phyloP scores from a whole-genome alignment of 139 green algal species.

The Chlamydomonas sp. region DNA sequence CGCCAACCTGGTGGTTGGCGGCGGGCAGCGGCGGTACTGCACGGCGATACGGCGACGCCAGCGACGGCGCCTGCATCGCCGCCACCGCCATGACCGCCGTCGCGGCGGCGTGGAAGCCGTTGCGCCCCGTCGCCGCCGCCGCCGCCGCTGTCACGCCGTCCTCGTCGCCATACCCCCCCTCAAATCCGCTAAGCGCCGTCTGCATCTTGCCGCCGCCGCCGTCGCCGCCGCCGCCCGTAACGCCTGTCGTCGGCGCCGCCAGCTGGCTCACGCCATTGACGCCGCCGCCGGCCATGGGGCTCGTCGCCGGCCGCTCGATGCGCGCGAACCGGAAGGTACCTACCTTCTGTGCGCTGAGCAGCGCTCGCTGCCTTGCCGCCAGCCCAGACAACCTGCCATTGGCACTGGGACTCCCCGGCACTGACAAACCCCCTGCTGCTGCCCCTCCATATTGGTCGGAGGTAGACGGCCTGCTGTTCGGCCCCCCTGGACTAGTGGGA shows the following conservation, averaged over 20 bases:
- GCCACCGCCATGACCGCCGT: not conserved
- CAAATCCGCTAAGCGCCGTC: not conserved
- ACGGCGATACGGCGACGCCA: slow-evolving; percentile 8
- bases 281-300: not conserved
- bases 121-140: not conserved
- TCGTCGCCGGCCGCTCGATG: not conserved
- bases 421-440: no score
- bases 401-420: no score
- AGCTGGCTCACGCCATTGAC: no score
- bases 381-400: not conserved
- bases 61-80: not conserved
- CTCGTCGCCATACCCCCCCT: no score
- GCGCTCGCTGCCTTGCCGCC: slow-evolving; percentile 15
- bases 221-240: not conserved
- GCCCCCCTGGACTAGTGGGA: no score
- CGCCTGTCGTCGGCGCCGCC: not conserved
- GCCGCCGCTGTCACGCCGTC: not conserved
- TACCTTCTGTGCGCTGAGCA: not conserved
- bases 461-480: no score
- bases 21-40: slow-evolving; percentile 11
- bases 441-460: no score
- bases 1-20: not conserved
- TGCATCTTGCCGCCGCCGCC: not conserved
- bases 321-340: slow-evolving; percentile 31
- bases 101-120: not conserved